Percentiles rank a stretch among this genome's conserved stretches.
These are phyloP conservation scores for Globisporangium okanoganense DNA, from an alignment of 352 stramenopile genomes.

Conservation along the genomic window DNA sequence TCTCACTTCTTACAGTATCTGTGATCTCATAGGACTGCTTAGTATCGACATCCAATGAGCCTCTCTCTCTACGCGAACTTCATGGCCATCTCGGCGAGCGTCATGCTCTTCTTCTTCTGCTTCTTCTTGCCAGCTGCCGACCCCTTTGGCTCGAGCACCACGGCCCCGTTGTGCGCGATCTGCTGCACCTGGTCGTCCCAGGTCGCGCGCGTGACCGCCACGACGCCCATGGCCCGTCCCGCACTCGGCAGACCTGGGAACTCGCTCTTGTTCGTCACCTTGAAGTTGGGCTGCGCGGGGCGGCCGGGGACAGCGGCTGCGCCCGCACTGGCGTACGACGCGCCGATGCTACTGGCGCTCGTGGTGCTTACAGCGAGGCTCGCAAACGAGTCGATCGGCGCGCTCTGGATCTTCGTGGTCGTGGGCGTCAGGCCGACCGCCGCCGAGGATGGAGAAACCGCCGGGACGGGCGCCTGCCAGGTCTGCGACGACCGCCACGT, in stretches of 20 bases:
- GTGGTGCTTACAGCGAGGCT: slow-evolving; percentile 29
- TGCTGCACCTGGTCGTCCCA: slow-evolving; percentile 76
- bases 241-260: slow-evolving; percentile 74
- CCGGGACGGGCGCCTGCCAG: slow-evolving; percentile 38
- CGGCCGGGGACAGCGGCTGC: slow-evolving; percentile 22
- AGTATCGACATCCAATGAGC: no score
- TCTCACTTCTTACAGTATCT: neutral
- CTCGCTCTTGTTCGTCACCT: slow-evolving; percentile 52
- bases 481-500: slow-evolving; percentile 50
- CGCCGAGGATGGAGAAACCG: slow-evolving; percentile 12
- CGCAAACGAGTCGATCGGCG: slow-evolving; percentile 47
- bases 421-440: slow-evolving; percentile 25
- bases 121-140: slow-evolving; percentile 51
- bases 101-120: slow-evolving; percentile 85
- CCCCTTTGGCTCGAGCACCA: slow-evolving; percentile 10
- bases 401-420: slow-evolving; percentile 64
- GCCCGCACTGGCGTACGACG: slow-evolving; percentile 30
- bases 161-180: slow-evolving; percentile 61
- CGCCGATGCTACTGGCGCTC: slow-evolving; percentile 5
- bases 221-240: slow-evolving; percentile 49
- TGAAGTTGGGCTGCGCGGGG: slow-evolving; percentile 5
- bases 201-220: slow-evolving; percentile 72
- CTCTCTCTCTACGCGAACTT: slow-evolving; percentile 48
- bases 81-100: slow-evolving; percentile 79
- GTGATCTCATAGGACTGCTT: neutral